A percentile compares a stretch with the other conserved stretches of the same genome.
These are phyloP conservation scores for Sugiyamaella smithiae DNA, from an alignment of 805 yeast species.

Conservation along the genomic window DNA sequence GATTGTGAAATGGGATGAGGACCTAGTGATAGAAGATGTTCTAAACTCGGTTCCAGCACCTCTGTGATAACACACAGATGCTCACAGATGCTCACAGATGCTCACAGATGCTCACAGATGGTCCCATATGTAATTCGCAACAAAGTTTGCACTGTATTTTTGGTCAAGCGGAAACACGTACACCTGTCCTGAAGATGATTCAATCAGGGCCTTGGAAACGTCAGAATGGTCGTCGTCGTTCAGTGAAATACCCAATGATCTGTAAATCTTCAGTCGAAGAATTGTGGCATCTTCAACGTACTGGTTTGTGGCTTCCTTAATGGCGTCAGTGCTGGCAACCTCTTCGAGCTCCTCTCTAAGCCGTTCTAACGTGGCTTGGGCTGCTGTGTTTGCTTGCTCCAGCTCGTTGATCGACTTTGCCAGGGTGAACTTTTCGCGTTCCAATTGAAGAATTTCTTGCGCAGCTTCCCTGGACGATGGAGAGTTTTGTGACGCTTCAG, in stretches of 20 bases:
- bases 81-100: slow-evolving; percentile 58
- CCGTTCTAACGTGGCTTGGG: slow-evolving; percentile 20
- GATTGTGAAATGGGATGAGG: slow-evolving; percentile 45
- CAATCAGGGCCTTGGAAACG: slow-evolving; percentile 23
- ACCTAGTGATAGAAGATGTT: slow-evolving; percentile 51
- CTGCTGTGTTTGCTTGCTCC: slow-evolving; percentile 23
- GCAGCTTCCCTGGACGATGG: slow-evolving; percentile 15
- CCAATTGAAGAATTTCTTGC: slow-evolving; percentile 23
- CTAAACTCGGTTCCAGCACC: slow-evolving; percentile 53
- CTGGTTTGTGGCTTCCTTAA: slow-evolving; percentile 12
- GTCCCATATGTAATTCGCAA: slow-evolving; percentile 80
- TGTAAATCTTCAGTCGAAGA: slow-evolving; percentile 25
- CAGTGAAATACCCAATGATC: slow-evolving; percentile 26
- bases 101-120: slow-evolving; percentile 23
- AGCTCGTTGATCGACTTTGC: slow-evolving; percentile 31
- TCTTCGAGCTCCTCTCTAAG: slow-evolving; percentile 24
- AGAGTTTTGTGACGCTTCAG: slow-evolving; percentile 18
- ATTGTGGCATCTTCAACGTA: slow-evolving; percentile 22
- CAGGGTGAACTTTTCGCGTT: slow-evolving; percentile 28
- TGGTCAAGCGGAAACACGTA: slow-evolving; percentile 33
- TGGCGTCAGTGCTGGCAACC: slow-evolving; percentile 13
- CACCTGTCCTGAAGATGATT: slow-evolving; percentile 21
- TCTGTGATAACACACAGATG: slow-evolving; percentile 36
- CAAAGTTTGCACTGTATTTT: slow-evolving; percentile 62
- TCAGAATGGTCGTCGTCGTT: slow-evolving; percentile 16